Conservation (phyloP, 2,329 filamentous ascomycete species). For the Cladophialophora chaetospira region DNA sequence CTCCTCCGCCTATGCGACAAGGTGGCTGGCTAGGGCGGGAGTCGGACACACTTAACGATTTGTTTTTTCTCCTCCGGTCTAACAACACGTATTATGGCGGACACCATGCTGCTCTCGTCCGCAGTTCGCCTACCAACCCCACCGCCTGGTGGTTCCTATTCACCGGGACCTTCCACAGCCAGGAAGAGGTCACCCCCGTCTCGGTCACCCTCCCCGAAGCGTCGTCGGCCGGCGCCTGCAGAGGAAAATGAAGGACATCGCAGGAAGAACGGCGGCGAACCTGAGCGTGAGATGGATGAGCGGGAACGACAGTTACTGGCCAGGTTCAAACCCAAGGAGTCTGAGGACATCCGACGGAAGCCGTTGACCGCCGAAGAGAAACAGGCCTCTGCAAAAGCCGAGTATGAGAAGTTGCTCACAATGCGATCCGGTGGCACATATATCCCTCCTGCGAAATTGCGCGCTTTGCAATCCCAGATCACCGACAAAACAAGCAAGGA, state of each 20-base stretch:
- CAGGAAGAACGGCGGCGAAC: slow-evolving; percentile 42
- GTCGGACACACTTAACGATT: not conserved
- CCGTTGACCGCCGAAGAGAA: slow-evolving; percentile 76
- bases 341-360: slow-evolving; percentile 50
- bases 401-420: slow-evolving; percentile 87
- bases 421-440: slow-evolving; percentile 96
- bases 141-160: slow-evolving; percentile 51
- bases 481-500: slow-evolving; percentile 95
- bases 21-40: not conserved
- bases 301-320: slow-evolving; percentile 55
- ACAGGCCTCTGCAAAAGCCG: slow-evolving; percentile 82
- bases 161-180: slow-evolving; percentile 51
- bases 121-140: slow-evolving; percentile 63
- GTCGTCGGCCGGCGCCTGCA: slow-evolving; percentile 51
- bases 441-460: slow-evolving; percentile 86
- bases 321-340: slow-evolving; percentile 55
- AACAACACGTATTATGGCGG: slow-evolving; percentile 40
- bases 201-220: slow-evolving; percentile 55
- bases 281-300: slow-evolving; percentile 52
- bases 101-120: slow-evolving; percentile 52
- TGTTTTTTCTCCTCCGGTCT: not conserved
- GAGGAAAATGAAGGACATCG: slow-evolving; percentile 35
- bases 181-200: slow-evolving; percentile 61
- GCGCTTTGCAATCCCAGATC: slow-evolving; percentile 92
- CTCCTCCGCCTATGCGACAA: not conserved